phyloP scores from a whole-genome alignment of 768 basidiomycete genomes.

The Mrakia blollopis region DNA sequence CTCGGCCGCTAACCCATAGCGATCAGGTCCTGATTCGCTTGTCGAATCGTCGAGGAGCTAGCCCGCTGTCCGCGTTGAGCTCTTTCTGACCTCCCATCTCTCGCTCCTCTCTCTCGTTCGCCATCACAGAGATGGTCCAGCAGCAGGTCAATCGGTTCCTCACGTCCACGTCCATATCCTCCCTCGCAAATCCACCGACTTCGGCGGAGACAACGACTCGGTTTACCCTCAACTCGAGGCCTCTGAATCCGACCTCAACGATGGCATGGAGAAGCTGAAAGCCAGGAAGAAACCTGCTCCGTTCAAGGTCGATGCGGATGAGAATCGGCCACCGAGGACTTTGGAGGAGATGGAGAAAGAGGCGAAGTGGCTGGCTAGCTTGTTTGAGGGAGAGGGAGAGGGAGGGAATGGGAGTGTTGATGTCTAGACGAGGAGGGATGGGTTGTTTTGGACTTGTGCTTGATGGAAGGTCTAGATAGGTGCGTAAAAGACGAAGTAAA shows the following conservation, averaged over 20 bases:
- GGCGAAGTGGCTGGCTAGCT: constrained; percentile 60
- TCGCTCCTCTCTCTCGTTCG: neutral
- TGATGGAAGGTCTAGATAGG: too few species aligned
- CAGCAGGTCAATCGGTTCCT: constrained; percentile 77
- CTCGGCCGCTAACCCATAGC: too few species aligned
- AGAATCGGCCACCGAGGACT: constrained; percentile 58
- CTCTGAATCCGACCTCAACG: constrained; percentile 38
- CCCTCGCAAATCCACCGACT: constrained; percentile 62
- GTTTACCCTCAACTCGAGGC: constrained; percentile 66
- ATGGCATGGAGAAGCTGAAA: neutral
- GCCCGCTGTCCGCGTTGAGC: neutral
- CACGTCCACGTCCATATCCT: constrained; percentile 97
- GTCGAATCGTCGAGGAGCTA: too few species aligned
- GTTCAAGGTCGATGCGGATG: constrained; percentile 64
- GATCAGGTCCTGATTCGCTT: too few species aligned
- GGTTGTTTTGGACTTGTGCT: too few species aligned
- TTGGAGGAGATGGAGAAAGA: constrained; percentile 75
- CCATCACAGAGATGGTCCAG: constrained; percentile 67
- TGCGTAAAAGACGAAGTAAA: too few species aligned
- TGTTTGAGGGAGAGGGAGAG: constrained; percentile 48
- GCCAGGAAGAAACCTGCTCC: constrained; percentile 29
- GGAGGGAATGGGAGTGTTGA: neutral
- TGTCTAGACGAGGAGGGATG: too few species aligned
- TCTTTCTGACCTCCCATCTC: neutral
- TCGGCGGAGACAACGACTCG: constrained; percentile 45